Evolutionary conservation across 257 asterid genomes (phyloP).

Genomic region (Solanum raphanifolium): DNA sequence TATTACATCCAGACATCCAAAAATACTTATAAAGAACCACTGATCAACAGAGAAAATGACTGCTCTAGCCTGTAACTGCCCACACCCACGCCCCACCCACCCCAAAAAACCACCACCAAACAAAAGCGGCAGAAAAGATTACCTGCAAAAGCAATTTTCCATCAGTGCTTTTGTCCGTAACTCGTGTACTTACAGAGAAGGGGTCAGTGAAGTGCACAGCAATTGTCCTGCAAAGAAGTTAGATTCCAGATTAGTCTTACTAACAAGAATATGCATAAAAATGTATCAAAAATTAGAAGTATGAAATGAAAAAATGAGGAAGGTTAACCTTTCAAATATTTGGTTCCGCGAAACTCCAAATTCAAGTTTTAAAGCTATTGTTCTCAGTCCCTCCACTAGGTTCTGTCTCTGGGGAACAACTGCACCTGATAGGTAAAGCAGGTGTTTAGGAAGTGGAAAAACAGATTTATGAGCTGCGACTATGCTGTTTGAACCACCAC

Average conservation of each 20-base stretch:
- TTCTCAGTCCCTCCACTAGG: slow-evolving; percentile 86
- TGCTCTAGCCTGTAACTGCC: neutral
- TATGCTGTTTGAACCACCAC: neutral
- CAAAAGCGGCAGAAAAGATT: neutral
- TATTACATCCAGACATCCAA: neutral
- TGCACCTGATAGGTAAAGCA: slow-evolving; percentile 37
- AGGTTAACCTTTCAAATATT: slow-evolving; percentile 70
- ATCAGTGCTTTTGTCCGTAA: slow-evolving; percentile 87
- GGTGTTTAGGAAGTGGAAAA: neutral
- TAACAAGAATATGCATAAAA: neutral
- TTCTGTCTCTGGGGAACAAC: slow-evolving; percentile 63
- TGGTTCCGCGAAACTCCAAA: slow-evolving; percentile 92
- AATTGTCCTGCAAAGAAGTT: slow-evolving; percentile 54
- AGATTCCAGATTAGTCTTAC: slow-evolving; percentile 16
- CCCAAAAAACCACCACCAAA: neutral
- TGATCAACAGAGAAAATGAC: neutral
- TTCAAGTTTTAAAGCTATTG: slow-evolving; percentile 92
- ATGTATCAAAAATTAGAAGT: neutral
- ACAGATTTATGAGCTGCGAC: neutral
- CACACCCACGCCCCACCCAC: neutral
- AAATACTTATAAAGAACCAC: neutral
- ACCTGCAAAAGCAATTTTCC: slow-evolving; percentile 98
- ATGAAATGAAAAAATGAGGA: slow-evolving; percentile 1
- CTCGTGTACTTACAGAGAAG: slow-evolving; percentile 72
- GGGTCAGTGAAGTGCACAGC: slow-evolving; percentile 98